phyloP scores from a whole-genome alignment of 2,329 filamentous ascomycete genomes.

The Parastagonospora avenae region DNA sequence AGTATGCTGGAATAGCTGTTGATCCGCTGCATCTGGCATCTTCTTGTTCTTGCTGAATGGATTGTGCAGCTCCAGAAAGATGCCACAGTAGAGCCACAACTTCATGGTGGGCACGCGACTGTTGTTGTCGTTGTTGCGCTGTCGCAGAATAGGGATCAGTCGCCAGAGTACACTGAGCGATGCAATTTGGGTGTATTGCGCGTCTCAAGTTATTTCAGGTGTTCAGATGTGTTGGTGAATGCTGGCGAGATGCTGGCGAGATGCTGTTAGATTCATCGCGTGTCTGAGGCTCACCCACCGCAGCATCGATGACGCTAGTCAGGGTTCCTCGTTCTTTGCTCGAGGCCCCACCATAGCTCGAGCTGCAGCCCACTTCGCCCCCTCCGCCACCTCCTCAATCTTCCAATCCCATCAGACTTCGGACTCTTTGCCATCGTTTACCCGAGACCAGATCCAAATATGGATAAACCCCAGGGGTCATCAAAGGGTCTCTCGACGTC shows the following conservation, averaged over 20 bases:
- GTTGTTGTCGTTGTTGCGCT: background rate
- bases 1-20: constrained; percentile 17
- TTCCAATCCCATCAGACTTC: constrained; percentile 25
- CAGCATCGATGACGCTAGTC: background rate
- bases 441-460: constrained; percentile 10
- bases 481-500: constrained; percentile 14
- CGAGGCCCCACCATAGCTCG: constrained; percentile 31
- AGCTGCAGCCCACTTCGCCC: constrained; percentile 26
- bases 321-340: constrained; percentile 7
- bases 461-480: constrained; percentile 13
- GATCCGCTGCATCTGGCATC: constrained; percentile 12
- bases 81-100: constrained; percentile 25
- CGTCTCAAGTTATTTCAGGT: too few species aligned
- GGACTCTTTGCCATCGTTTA: constrained; percentile 9
- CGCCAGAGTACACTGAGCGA: too few species aligned
- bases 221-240: background rate
- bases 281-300: background rate
- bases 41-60: constrained; percentile 17
- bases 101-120: constrained; percentile 11
- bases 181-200: too few species aligned
- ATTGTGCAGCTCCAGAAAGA: constrained; percentile 22
- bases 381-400: constrained; percentile 9
- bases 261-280: constrained; percentile 1
- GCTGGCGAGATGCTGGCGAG: background rate
- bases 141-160: too few species aligned